Evolutionary conservation across 2,329 filamentous ascomycete species (phyloP), one percentile per base, ranked within the genome.

Genomic region (Apiospora phragmitis): DNA sequence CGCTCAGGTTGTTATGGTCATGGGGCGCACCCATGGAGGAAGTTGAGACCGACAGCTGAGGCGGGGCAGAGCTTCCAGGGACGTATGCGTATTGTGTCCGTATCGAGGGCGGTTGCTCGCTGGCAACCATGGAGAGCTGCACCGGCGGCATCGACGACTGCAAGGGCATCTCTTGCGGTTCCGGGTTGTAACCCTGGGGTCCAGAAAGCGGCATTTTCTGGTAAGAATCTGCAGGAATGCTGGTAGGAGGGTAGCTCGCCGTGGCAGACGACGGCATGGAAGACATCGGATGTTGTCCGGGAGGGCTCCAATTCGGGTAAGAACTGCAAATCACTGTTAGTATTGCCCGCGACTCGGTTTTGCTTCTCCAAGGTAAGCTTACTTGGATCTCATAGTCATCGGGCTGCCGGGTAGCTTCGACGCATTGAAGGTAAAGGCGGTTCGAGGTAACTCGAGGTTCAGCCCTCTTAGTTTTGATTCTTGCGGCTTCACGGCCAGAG

Each of bases 331-430:
- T 35, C 51, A 26, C 68, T 70, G 77, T 83, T 75, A 83, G 76
- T 72, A 71, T 68, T 55, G 38, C n/a, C n/a, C n/a, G n/a, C 12
- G 18, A 29, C 4, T 11, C 24, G 45, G 45, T 24, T 24, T 12
- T 24, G n/a, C 4, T 29, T n/a, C 4, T 8, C 21, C 16, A 14
- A 55, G n/a, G 45, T 59, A 68, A 6, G 85, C 87, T 82, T 83
- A 90, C 88, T 88, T 89, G 29, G 88, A 89, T 77, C 88, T 83
- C 83, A 90, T 87, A 51, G 83, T 83, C 78, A 89, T 83, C 21
- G 86, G 86, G 71, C 83, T 85, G 35, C 85, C 83, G 0, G 87
- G 85, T 70, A 89, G 81, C 75, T 89, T 90, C 0, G 87, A 85
- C 0, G 88, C 82, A 73, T 82, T 89, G 73, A 90, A 90, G 1